Evolutionary conservation across 768 basidiomycete genomes (phyloP), one percentile per base, ranked within the genome.

Genomic region (Russula griseocarnosa): DNA sequence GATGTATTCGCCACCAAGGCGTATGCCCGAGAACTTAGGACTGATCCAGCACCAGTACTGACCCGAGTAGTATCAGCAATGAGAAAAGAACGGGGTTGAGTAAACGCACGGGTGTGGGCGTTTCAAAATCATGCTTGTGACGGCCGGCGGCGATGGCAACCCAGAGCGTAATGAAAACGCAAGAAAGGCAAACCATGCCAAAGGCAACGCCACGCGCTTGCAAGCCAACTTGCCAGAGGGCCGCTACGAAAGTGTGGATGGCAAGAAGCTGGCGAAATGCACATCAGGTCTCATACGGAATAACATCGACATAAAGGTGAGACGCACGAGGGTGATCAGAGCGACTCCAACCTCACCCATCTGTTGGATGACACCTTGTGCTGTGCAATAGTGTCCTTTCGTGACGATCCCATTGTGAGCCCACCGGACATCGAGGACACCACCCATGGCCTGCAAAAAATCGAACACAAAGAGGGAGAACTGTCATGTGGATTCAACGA

Each of bases 261-360:
- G 78, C 72, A 20, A 81, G 40, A 28, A 55, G 9, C 67, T 68
- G 28, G 50, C 2, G 10, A 32, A 30, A 9, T 28, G 77, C 11
- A 72, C n/a, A 76, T 79, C 66, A 47, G 28, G 8, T n/a, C 28
- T 10, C 56, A 20, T 26, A 24, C 24, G 7, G 30, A 53, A 40
- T 42, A 3, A 47, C 8, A 53, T n/a, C 1, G 10, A 11, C 2
- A 34, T 34, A 16, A n/a, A 38, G 26, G 20, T 13, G 32, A 51
- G 16, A 67, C 73, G 62, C 63, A 80, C 79, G 14, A 80, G 71
- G 22, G 78, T 81, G 3, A 76, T 73, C 50, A 80, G 74, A 3
- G 76, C 78, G 3, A 76, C 77, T 24, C 74, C 75, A 2, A 78
- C 74, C 56, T 81, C 80, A 13, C 80, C 79, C 0, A 79, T 60